A percentile compares a stretch with the other conserved stretches of the same genome.
phyloP scores from a whole-genome alignment of 2,329 filamentous ascomycete species.

The Aspergillus neotritici region DNA sequence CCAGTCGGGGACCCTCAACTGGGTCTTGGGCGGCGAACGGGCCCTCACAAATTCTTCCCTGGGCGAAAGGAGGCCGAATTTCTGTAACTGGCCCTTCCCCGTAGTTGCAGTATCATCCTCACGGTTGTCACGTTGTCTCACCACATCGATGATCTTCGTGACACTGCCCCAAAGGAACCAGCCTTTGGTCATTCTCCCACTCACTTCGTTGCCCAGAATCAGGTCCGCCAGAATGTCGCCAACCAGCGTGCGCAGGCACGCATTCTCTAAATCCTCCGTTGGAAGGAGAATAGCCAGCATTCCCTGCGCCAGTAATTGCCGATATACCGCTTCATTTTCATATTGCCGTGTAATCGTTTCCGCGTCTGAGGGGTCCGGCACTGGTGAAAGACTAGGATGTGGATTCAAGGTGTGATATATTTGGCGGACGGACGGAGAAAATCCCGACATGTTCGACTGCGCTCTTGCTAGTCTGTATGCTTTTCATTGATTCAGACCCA shows the following conservation, averaged over 20 bases:
- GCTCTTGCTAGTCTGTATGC: slow-evolving; percentile 67
- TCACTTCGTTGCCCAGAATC: slow-evolving; percentile 75
- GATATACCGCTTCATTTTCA: slow-evolving; percentile 75
- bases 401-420: slow-evolving; percentile 82
- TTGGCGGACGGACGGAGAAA: slow-evolving; percentile 58
- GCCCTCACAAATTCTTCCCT: slow-evolving; percentile 21
- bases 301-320: slow-evolving; percentile 79
- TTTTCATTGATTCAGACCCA: slow-evolving; percentile 31
- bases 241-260: slow-evolving; percentile 74
- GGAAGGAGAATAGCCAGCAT: slow-evolving; percentile 78
- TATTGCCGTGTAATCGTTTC: slow-evolving; percentile 55
- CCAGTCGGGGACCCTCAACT: slow-evolving; percentile 34
- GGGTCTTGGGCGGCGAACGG: slow-evolving; percentile 24
- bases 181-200: slow-evolving; percentile 74
- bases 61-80: slow-evolving; percentile 51
- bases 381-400: slow-evolving; percentile 71
- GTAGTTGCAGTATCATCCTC: slow-evolving; percentile 21
- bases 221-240: slow-evolving; percentile 85
- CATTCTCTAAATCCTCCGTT: slow-evolving; percentile 86
- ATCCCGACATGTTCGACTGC: slow-evolving; percentile 52
- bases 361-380: slow-evolving; percentile 55
- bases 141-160: slow-evolving; percentile 59
- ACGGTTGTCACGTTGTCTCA: slow-evolving; percentile 26
- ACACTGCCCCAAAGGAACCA: slow-evolving; percentile 85
- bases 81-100: slow-evolving; percentile 46